Percentiles rank a stretch among this genome's conserved stretches.
These are phyloP conservation scores for Lupinus albus DNA, from an alignment of 306 rosid species.

Conservation along the genomic window DNA sequence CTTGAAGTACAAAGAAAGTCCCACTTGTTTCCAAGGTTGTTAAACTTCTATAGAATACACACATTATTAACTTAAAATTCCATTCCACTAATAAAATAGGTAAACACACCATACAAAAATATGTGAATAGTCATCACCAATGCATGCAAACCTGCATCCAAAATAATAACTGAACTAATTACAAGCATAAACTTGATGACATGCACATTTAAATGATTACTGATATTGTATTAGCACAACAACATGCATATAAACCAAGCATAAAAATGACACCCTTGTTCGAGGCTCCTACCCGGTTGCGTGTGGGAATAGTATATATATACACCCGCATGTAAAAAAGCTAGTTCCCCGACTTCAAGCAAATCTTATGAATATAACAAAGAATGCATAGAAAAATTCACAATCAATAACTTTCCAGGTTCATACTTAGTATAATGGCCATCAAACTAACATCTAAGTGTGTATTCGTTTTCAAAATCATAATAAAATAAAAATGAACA, in stretches of 20 bases:
- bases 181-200: constrained; percentile 11
- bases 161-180: neutral
- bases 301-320: too few species aligned
- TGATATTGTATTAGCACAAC: neutral
- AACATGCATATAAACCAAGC: neutral
- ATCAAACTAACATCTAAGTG: constrained; percentile 8
- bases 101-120: constrained; percentile 1
- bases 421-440: constrained; percentile 1
- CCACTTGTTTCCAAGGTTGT: constrained; percentile 10
- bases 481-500: constrained; percentile 20
- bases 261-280: neutral
- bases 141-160: constrained; percentile 6
- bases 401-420: constrained; percentile 1
- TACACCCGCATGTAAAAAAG: neutral
- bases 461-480: constrained; percentile 17
- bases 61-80: neutral
- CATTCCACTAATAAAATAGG: neutral
- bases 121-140: neutral
- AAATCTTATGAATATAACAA: neutral
- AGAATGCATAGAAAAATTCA: neutral
- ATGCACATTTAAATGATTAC: neutral
- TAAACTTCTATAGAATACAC: neutral
- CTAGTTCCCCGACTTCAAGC: neutral
- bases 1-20: constrained; percentile 1
- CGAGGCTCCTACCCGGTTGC: neutral